These are phyloP conservation scores for Calocybe gangraenosa DNA, from an alignment of 768 basidiomycete species.

Conservation along the genomic window DNA sequence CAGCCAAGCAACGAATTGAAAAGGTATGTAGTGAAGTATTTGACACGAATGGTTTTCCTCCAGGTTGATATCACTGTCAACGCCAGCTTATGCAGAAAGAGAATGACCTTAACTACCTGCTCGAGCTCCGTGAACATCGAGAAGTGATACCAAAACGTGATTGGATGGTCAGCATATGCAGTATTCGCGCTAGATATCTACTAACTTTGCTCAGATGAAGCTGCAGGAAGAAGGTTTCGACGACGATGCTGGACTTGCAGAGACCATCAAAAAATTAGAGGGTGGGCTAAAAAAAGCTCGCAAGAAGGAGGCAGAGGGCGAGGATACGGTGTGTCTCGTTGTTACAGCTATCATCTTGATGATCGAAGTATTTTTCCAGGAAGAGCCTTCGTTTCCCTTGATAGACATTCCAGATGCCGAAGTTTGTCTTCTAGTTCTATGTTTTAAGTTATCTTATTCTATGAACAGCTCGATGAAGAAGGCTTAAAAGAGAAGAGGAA, in stretches of 20 bases:
- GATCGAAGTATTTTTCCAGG: constrained; percentile 32
- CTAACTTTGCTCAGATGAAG: constrained; percentile 37
- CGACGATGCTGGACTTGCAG: constrained; percentile 74
- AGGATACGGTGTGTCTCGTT: constrained; percentile 44
- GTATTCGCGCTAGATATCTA: neutral
- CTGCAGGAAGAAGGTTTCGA: constrained; percentile 70
- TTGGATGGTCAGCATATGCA: constrained; percentile 50
- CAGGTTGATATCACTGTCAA: neutral
- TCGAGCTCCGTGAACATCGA: constrained; percentile 60
- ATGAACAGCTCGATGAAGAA: constrained; percentile 76
- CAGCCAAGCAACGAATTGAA: constrained; percentile 78
- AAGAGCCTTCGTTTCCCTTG: constrained; percentile 86
- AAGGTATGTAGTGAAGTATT: constrained; percentile 48
- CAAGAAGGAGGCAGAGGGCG: constrained; percentile 80
- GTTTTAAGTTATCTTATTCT: neutral
- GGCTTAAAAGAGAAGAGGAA: constrained; percentile 91
- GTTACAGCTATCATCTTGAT: neutral
- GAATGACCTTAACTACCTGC: constrained; percentile 61
- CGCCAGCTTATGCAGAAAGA: constrained; percentile 71
- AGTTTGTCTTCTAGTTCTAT: constrained; percentile 36
- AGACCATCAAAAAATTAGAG: constrained; percentile 85
- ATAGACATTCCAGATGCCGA: constrained; percentile 90
- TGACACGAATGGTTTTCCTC: neutral
- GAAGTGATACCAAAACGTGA: constrained; percentile 63
- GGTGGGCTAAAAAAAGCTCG: constrained; percentile 67